These are phyloP conservation scores for Pseudevernia furfuracea DNA, from an alignment of 495 filamentous ascomycete species.

Conservation along the genomic window DNA sequence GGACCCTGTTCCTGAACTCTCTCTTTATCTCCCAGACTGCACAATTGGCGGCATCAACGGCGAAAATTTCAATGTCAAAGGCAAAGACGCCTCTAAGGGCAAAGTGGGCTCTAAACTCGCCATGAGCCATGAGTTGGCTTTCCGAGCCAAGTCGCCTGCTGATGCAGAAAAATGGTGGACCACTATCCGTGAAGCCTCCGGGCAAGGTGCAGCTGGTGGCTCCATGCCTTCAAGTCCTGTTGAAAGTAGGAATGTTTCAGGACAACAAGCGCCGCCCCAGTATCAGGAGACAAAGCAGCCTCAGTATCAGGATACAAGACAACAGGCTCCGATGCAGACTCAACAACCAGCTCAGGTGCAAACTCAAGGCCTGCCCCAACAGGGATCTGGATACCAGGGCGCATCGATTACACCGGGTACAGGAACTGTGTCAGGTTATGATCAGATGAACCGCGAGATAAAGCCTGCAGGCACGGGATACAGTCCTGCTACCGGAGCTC, in stretches of 20 bases:
- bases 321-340: slow-evolving; percentile 33
- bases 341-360: slow-evolving; percentile 30
- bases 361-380: slow-evolving; percentile 30
- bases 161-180: slow-evolving; percentile 79
- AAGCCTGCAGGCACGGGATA: slow-evolving; percentile 3
- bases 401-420: slow-evolving; percentile 16
- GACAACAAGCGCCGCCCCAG: slow-evolving; percentile 14
- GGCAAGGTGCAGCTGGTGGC: slow-evolving; percentile 30
- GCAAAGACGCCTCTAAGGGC: slow-evolving; percentile 70
- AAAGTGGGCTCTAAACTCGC: slow-evolving; percentile 52
- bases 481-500: slow-evolving; percentile 13
- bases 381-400: slow-evolving; percentile 21
- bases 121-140: slow-evolving; percentile 55
- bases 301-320: slow-evolving; percentile 21
- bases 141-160: slow-evolving; percentile 64
- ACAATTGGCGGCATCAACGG: slow-evolving; percentile 64
- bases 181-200: slow-evolving; percentile 48
- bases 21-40: slow-evolving; percentile 89
- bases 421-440: slow-evolving; percentile 5
- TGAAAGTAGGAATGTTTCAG: slow-evolving; percentile 23
- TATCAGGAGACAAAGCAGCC: slow-evolving; percentile 26
- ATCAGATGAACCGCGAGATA: slow-evolving; percentile 9
- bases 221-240: slow-evolving; percentile 31
- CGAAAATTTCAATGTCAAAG: slow-evolving; percentile 87
- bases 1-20: slow-evolving; percentile 78